Evolutionary conservation across 2,329 filamentous ascomycete genomes (phyloP).

Genomic region (Beauveria pseudobassiana): DNA sequence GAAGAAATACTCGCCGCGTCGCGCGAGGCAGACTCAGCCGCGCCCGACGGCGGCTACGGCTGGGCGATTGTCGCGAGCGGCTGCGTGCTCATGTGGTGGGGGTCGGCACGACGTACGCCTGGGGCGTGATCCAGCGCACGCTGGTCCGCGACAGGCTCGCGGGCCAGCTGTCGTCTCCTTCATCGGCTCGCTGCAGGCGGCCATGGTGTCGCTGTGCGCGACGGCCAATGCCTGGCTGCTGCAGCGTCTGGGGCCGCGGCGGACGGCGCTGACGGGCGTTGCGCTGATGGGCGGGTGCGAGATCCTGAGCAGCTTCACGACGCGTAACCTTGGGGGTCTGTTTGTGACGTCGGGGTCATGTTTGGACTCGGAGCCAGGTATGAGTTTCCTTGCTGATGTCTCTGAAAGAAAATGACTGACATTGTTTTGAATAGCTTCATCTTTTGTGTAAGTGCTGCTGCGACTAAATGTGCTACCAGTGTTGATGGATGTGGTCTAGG

Average conservation of each 20-base stretch:
- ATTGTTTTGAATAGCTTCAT: slow-evolving; percentile 18
- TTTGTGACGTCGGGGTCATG: slow-evolving; percentile 26
- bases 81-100: slow-evolving; percentile 47
- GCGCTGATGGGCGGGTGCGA: slow-evolving; percentile 41
- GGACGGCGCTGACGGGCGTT: slow-evolving; percentile 41
- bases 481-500: slow-evolving; percentile 19
- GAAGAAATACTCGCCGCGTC: slow-evolving; percentile 33
- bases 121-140: slow-evolving; percentile 53
- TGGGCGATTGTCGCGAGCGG: slow-evolving; percentile 47
- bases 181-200: slow-evolving; percentile 45
- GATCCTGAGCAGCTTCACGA: slow-evolving; percentile 33
- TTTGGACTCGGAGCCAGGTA: slow-evolving; percentile 27
- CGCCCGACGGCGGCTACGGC: slow-evolving; percentile 49
- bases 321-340: slow-evolving; percentile 26
- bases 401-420: background rate
- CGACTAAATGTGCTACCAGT: slow-evolving; percentile 18
- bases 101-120: slow-evolving; percentile 48
- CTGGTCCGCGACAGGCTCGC: slow-evolving; percentile 42
- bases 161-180: slow-evolving; percentile 48
- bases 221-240: slow-evolving; percentile 46
- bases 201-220: slow-evolving; percentile 43
- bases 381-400: background rate
- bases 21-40: slow-evolving; percentile 34
- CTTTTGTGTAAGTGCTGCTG: slow-evolving; percentile 29
- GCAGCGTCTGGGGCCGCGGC: slow-evolving; percentile 38